Conservation (phyloP, 768 basidiomycete genomes). For the Mycena filopes region DNA sequence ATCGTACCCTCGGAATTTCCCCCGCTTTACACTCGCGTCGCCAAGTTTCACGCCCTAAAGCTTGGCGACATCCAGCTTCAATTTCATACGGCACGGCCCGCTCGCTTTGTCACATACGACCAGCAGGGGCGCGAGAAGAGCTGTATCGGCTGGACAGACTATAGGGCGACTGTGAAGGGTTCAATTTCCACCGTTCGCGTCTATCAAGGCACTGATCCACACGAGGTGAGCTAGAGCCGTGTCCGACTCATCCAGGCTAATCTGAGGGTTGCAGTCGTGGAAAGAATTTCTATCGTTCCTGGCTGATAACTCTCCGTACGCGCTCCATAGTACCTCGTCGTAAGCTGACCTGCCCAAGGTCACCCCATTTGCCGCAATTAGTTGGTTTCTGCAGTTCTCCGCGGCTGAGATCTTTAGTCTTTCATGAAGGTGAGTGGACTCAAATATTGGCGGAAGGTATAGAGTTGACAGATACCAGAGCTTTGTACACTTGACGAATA, state of each 20-base stretch:
- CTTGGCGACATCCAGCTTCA: constrained; percentile 3
- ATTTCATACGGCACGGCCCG: background rate
- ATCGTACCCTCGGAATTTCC: background rate
- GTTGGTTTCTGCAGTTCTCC: too few species aligned
- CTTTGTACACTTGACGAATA: background rate
- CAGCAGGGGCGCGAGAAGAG: background rate
- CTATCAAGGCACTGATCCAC: background rate
- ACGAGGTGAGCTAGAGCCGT: background rate
- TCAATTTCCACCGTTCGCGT: background rate
- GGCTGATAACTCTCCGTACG: background rate
- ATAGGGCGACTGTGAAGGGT: background rate
- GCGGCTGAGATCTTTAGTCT: background rate
- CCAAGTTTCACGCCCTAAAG: constrained; percentile 10
- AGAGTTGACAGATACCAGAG: too few species aligned
- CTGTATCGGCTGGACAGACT: background rate
- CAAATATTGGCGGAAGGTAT: too few species aligned
- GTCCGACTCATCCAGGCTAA: too few species aligned
- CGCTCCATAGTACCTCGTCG: background rate
- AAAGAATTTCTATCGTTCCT: background rate
- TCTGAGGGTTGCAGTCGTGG: background rate
- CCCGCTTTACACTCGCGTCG: background rate
- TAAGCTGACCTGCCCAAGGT: background rate
- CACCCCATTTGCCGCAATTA: background rate
- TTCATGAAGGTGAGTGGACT: constrained; percentile 7
- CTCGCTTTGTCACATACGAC: background rate